Conservation (phyloP, 2,329 filamentous ascomycete species). For the Fusarium zealandicum region DNA sequence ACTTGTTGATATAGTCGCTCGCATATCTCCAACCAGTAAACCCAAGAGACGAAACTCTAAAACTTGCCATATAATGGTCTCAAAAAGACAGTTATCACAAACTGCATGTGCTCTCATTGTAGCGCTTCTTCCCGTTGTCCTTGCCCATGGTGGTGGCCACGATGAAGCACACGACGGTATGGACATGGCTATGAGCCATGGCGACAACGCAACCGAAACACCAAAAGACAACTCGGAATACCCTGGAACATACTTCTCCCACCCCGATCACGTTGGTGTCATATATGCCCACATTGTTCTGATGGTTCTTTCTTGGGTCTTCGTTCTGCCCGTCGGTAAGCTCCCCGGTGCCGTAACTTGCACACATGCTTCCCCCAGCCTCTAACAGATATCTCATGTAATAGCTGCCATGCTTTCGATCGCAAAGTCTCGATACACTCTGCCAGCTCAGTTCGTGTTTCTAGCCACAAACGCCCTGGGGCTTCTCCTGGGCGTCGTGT, state of each 20-base stretch:
- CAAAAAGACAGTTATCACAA: background rate
- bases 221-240: constrained; percentile 44
- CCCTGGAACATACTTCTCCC: constrained; percentile 65
- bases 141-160: constrained; percentile 31
- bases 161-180: constrained; percentile 15
- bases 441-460: constrained; percentile 74
- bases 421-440: constrained; percentile 75
- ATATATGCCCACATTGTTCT: constrained; percentile 75
- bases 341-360: constrained; percentile 17
- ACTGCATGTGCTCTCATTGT: constrained; percentile 12
- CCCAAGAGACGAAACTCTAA: background rate
- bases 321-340: constrained; percentile 76
- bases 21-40: background rate
- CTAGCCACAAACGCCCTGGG: constrained; percentile 69
- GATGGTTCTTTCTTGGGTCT: constrained; percentile 76
- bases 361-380: background rate
- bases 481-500: constrained; percentile 70
- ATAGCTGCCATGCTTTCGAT: constrained; percentile 86
- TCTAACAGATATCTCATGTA: constrained; percentile 11
- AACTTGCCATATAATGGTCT: constrained; percentile 3
- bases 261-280: constrained; percentile 58
- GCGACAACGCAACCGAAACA: constrained; percentile 22
- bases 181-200: constrained; percentile 17
- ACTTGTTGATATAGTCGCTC: background rate
- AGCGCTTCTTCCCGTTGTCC: constrained; percentile 25